Evolutionary conservation across 1,284 basidiomycete genomes (phyloP), one percentile per base, ranked within the genome.

Genomic region (Limonomyces culmigenus): DNA sequence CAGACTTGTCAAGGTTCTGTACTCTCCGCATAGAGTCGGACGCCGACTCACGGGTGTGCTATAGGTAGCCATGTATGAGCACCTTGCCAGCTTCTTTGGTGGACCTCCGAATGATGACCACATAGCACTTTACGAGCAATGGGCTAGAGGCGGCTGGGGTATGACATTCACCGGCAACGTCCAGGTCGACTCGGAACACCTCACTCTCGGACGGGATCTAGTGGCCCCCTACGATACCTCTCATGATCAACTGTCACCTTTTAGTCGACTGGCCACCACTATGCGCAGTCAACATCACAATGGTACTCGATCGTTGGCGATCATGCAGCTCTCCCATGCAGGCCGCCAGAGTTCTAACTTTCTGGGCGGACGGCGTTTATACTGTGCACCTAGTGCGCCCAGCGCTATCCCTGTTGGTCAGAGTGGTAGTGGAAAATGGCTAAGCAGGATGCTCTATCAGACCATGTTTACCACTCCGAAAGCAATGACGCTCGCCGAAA

Each of bases 81-180:
- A n/a, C n/a, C n/a, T n/a, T n/a, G n/a, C n/a, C n/a, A n/a, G n/a
- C n/a, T n/a, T n/a, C n/a, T n/a, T n/a, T n/a, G n/a, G n/a, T n/a
- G n/a, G n/a, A n/a, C n/a, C n/a, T n/a, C n/a, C n/a, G n/a, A n/a
- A n/a, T n/a, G n/a, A n/a, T n/a, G n/a, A n/a, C n/a, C n/a, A n/a
- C n/a, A n/a, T n/a, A n/a, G n/a, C n/a, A n/a, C n/a, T n/a, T n/a
- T n/a, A n/a, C n/a, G n/a, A n/a, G n/a, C n/a, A n/a, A n/a, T n/a
- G n/a, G n/a, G n/a, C n/a, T n/a, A n/a, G n/a, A n/a, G n/a, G n/a
- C n/a, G n/a, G n/a, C n/a, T n/a, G n/a, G n/a, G n/a, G n/a, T n/a
- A n/a, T n/a, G n/a, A n/a, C n/a, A n/a, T n/a, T 93, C 35, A 89
- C 91, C 0, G 89, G 92, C 13, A 96, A 96, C 47, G 70, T 91